phyloP scores from a whole-genome alignment of 140 eudicot genomes.

The Flaveria floridana region DNA sequence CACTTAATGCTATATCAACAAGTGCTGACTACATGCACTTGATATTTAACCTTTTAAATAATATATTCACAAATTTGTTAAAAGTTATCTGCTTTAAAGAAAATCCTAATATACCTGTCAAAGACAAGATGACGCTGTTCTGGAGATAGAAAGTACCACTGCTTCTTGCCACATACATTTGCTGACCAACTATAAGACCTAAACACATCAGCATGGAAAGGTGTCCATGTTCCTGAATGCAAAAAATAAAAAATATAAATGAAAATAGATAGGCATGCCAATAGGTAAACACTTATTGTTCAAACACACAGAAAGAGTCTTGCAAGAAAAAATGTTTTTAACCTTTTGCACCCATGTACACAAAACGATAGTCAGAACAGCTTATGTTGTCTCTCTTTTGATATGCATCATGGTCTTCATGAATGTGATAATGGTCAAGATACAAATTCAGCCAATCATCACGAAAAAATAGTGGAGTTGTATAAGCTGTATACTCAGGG shows the following conservation, averaged over 20 bases:
- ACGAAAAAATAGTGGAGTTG: slow-evolving; percentile 57
- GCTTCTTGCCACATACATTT: slow-evolving; percentile 79
- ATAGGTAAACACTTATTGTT: neutral
- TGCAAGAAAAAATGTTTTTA: slow-evolving; percentile 41
- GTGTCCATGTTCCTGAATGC: slow-evolving; percentile 93
- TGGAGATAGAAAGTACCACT: slow-evolving; percentile 81
- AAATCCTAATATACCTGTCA: slow-evolving; percentile 59
- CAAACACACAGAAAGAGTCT: slow-evolving; percentile 22
- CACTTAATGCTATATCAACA: slow-evolving; percentile 3
- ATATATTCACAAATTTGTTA: slow-evolving; percentile 3
- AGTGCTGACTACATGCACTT: neutral
- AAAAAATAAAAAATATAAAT: neutral
- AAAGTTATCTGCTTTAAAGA: neutral
- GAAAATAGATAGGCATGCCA: neutral
- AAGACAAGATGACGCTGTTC: slow-evolving; percentile 68
- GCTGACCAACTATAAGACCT: slow-evolving; percentile 98
- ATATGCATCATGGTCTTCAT: slow-evolving; percentile 46
- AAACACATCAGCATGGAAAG: slow-evolving; percentile 95
- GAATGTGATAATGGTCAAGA: slow-evolving; percentile 81
- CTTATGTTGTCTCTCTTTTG: slow-evolving; percentile 48
- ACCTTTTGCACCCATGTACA: slow-evolving; percentile 98
- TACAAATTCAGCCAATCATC: slow-evolving; percentile 97
- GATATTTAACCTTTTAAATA: neutral
- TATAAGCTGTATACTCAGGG: slow-evolving; percentile 78
- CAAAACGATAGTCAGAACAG: slow-evolving; percentile 95